Percentiles rank a stretch among this genome's conserved stretches.
Evolutionary conservation across 164 flowering plant species (phyloP).

Genomic region (Dillenia suffruticosa): DNA sequence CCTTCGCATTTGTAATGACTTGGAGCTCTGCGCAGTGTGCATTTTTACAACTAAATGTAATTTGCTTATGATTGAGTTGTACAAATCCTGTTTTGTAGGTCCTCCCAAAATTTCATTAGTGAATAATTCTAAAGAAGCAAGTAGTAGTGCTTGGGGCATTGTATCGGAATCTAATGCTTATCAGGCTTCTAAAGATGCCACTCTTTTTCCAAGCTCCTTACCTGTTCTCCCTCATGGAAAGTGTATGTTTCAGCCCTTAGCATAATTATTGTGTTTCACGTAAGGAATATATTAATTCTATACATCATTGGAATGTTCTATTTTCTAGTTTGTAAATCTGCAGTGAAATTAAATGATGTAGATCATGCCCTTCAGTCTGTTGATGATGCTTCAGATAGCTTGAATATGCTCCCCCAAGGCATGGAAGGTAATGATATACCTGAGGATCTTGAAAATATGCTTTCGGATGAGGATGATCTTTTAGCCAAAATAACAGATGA

Average conservation of each 20-base stretch:
- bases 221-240: slow-evolving; percentile 89
- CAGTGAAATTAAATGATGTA: slow-evolving; percentile 53
- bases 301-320: background rate
- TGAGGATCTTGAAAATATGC: slow-evolving; percentile 46
- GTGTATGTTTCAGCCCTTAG: slow-evolving; percentile 31
- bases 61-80: background rate
- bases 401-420: slow-evolving; percentile 29
- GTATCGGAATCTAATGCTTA: slow-evolving; percentile 31
- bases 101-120: slow-evolving; percentile 21
- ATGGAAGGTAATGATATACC: slow-evolving; percentile 35
- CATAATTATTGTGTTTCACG: background rate
- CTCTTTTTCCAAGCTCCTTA: slow-evolving; percentile 83
- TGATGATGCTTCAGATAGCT: slow-evolving; percentile 44
- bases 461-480: slow-evolving; percentile 93
- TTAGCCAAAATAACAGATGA: slow-evolving; percentile 86
- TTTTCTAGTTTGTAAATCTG: slow-evolving; percentile 12
- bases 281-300: background rate
- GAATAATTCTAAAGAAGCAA: slow-evolving; percentile 26
- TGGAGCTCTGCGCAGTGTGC: too few species aligned
- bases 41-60: background rate
- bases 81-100: slow-evolving; percentile 28
- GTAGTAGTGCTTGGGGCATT: slow-evolving; percentile 48
- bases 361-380: slow-evolving; percentile 28
- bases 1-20: too few species aligned
- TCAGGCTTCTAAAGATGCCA: slow-evolving; percentile 63